Base-by-base conservation (phyloP, 1,139 yeast genomes). In the Pichia sp. region DNA sequence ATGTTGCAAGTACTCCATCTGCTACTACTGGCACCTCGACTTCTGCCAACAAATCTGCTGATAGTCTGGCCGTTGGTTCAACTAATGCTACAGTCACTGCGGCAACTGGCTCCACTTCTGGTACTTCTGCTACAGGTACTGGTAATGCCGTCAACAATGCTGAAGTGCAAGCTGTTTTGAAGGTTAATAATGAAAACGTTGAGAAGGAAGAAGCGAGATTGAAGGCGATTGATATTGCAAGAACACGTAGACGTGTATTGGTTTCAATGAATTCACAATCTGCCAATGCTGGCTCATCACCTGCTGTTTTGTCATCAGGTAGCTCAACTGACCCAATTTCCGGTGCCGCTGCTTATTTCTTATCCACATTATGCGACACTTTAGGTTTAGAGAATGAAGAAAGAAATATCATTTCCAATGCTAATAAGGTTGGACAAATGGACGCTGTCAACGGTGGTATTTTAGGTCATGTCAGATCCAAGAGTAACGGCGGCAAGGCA, bases 311-410 rank as follows among this genome's bases (percentile, higher is more conserved):
- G 7, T 8, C 27, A 24, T 7, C 27, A 24, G 28, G 21, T 22
- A 14, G 32, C 6, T 36, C 36, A 5, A 19, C 20, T 12, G 18
- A 28, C 3, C 31, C 34, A 22, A 24, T 30, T 15, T 31, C 46
- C 22, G 77, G 79, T 55, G 79, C 83, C 0, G 73, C 74, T 45
- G 67, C 67, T 50, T 79, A 76, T 60, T 76, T 79, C 58, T 67
- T 73, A 45, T 75, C 80, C 0, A 71, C 82, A 1, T 65, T 79
- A 51, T 72, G 79, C 11, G 79, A 79, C 57, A 65, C 77, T 35
- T 65, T 79, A 50, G 78, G 74, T 40, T 57, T 79, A 40, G 75
- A 72, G 21, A 77, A 72, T 21, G 63, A 68, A 22, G 66, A 63
- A 40, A 51, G 46, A n/a, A 24, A 17, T 14, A 42, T 66, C 12